phyloP scores from a whole-genome alignment of 2,329 filamentous ascomycete genomes.

The Amauroascus niger region DNA sequence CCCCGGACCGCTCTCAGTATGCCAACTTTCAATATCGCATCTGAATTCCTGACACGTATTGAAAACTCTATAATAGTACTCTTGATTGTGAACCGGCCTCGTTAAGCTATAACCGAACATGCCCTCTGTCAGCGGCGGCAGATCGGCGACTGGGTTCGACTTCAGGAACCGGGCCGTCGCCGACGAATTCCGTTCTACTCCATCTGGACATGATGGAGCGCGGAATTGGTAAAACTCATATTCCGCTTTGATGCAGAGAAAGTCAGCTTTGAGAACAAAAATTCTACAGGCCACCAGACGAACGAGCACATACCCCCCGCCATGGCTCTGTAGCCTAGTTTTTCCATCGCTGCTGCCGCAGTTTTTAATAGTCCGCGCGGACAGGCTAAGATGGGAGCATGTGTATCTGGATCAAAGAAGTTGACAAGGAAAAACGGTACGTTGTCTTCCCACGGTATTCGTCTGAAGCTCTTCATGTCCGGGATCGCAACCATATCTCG shows the following conservation, averaged over 20 bases:
- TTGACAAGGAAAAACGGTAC: slow-evolving; percentile 76
- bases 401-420: slow-evolving; percentile 73
- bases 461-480: slow-evolving; percentile 65
- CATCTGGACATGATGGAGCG: slow-evolving; percentile 46
- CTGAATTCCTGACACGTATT: slow-evolving; percentile 67
- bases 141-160: slow-evolving; percentile 59
- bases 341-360: slow-evolving; percentile 56
- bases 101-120: slow-evolving; percentile 95
- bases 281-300: not conserved
- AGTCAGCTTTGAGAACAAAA: not conserved
- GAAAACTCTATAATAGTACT: slow-evolving; percentile 84
- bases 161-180: slow-evolving; percentile 65
- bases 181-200: slow-evolving; percentile 50
- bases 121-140: slow-evolving; percentile 75
- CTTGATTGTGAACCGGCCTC: slow-evolving; percentile 76
- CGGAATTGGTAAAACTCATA: slow-evolving; percentile 94
- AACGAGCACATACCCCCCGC: slow-evolving; percentile 60
- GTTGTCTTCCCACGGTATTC: slow-evolving; percentile 85
- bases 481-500: slow-evolving; percentile 73
- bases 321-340: slow-evolving; percentile 69
- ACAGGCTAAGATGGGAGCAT: slow-evolving; percentile 62
- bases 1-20: slow-evolving; percentile 85
- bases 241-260: slow-evolving; percentile 55
- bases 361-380: slow-evolving; percentile 65
- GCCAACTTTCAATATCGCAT: slow-evolving; percentile 85